A percentile compares a stretch with the other conserved stretches of the same genome.
phyloP scores from a whole-genome alignment of 331 rosid species.

The Malus hybrid region DNA sequence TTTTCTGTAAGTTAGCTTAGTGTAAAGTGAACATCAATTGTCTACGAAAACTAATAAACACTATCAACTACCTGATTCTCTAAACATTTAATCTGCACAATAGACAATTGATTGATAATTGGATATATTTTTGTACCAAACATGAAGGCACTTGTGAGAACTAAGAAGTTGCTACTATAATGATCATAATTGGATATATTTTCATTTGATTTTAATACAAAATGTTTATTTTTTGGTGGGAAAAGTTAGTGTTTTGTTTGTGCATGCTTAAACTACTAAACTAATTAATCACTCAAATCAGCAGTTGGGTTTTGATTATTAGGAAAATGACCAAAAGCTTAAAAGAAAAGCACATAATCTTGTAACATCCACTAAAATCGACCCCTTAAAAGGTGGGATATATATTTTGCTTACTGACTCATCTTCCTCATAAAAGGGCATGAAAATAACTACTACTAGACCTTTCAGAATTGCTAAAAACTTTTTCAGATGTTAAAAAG shows the following conservation, averaged over 20 bases:
- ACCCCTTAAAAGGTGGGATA: neutral
- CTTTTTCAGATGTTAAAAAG: too few species aligned
- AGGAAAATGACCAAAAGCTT: slow-evolving; percentile 5
- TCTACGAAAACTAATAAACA: neutral
- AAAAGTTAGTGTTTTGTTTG: neutral
- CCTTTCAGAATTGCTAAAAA: too few species aligned
- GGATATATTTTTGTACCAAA: neutral
- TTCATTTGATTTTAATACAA: neutral
- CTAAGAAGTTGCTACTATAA: neutral
- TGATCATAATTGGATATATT: neutral
- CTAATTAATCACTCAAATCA: neutral
- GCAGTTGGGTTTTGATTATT: neutral
- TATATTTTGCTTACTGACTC: slow-evolving; percentile 8
- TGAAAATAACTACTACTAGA: neutral
- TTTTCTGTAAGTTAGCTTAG: too few species aligned
- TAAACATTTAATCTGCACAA: neutral
- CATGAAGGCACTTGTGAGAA: neutral
- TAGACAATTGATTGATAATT: too few species aligned
- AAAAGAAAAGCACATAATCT: slow-evolving; percentile 5
- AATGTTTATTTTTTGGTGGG: neutral
- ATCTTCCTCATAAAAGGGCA: neutral
- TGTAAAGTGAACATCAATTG: too few species aligned
- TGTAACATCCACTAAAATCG: neutral
- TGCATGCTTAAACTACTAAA: neutral
- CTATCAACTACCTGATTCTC: neutral